Percentiles rank a stretch among this genome's conserved stretches.
phyloP scores from a whole-genome alignment of 2,329 filamentous ascomycete genomes.

The Phoma sp. region DNA sequence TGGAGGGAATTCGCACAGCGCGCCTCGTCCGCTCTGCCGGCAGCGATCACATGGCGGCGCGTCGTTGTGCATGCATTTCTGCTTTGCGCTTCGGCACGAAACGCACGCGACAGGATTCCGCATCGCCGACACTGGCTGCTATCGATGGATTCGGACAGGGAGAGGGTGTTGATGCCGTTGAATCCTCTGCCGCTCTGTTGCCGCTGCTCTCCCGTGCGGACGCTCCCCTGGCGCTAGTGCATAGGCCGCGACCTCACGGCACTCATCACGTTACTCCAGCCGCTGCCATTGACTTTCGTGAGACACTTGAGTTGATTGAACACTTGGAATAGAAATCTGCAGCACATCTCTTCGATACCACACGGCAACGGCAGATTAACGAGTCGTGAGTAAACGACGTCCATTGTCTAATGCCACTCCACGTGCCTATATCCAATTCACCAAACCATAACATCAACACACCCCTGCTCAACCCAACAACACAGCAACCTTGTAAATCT shows the following conservation, averaged over 20 bases:
- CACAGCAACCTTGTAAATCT: conserved; percentile 35
- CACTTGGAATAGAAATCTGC: too few species aligned
- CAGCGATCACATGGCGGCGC: conserved; percentile 50
- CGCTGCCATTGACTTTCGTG: too few species aligned
- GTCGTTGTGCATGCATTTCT: conserved; percentile 51
- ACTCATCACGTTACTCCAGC: too few species aligned
- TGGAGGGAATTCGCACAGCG: conserved; percentile 46
- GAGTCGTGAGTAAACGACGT: too few species aligned
- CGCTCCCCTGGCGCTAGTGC: background rate
- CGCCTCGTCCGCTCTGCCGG: conserved; percentile 41
- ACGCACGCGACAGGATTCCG: conserved; percentile 51
- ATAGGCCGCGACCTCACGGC: background rate
- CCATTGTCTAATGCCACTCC: too few species aligned
- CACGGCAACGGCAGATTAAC: too few species aligned
- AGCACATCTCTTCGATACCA: too few species aligned
- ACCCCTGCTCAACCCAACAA: conserved; percentile 19
- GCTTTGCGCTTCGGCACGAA: conserved; percentile 50
- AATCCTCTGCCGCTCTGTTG: conserved; percentile 6
- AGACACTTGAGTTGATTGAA: too few species aligned
- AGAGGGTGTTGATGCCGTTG: conserved; percentile 12
- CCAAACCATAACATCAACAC: too few species aligned
- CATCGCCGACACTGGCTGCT: conserved; percentile 27
- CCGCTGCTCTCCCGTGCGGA: background rate
- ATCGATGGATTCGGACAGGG: conserved; percentile 21
- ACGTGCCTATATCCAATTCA: too few species aligned